phyloP scores from a whole-genome alignment of 208 protist species.

The Acanthamoeba lenticulata region DNA sequence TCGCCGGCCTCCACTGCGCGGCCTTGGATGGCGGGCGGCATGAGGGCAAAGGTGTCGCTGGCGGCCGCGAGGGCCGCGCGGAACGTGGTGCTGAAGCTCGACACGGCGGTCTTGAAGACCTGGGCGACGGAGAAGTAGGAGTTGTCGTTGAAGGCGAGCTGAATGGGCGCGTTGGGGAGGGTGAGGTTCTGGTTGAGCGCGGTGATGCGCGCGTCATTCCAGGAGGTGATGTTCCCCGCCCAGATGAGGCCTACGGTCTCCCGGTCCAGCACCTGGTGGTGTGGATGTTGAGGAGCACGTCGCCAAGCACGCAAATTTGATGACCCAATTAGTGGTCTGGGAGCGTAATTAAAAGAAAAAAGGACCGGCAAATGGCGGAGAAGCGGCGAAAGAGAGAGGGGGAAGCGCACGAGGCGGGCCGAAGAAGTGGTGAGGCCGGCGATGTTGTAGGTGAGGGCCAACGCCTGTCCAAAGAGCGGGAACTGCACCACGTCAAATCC shows the following conservation, averaged over 20 bases:
- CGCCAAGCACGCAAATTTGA: too few species aligned
- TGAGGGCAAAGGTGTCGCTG: not conserved
- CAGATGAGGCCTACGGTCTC: slow-evolving; percentile 4
- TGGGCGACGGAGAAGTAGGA: not conserved
- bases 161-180: not conserved
- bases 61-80: not conserved
- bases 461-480: not conserved
- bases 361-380: too few species aligned
- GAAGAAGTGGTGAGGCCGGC: not conserved
- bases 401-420: not conserved
- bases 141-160: not conserved
- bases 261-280: slow-evolving; percentile 36
- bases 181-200: not conserved
- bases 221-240: slow-evolving; percentile 19
- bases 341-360: too few species aligned
- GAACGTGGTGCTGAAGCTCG: slow-evolving; percentile 10
- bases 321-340: too few species aligned
- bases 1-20: not conserved
- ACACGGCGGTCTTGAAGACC: not conserved
- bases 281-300: too few species aligned
- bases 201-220: not conserved
- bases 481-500: too few species aligned
- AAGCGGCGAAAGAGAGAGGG: too few species aligned
- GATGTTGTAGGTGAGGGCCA: not conserved
- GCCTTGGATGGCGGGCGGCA: not conserved